These are phyloP conservation scores for Fagus crenata DNA, from an alignment of 306 rosid species.

Conservation along the genomic window DNA sequence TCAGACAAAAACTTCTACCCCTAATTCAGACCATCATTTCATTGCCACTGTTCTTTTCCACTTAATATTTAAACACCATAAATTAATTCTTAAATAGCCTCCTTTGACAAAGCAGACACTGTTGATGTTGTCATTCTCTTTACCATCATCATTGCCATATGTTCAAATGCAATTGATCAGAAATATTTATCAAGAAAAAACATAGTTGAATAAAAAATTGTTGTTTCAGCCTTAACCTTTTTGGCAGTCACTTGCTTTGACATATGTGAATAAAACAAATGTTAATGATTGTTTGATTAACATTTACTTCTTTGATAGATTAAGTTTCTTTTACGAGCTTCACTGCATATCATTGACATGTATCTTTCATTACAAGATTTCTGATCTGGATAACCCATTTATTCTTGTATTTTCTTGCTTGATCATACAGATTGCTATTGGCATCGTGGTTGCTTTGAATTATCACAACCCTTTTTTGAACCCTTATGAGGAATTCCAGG, in stretches of 20 bases:
- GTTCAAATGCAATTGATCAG: neutral
- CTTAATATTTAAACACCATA: neutral
- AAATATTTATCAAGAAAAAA: too few species aligned
- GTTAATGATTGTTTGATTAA: neutral
- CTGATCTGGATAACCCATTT: conserved; percentile 5
- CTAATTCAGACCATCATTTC: neutral
- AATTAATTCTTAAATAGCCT: neutral
- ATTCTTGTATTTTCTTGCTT: conserved; percentile 11
- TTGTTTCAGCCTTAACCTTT: neutral
- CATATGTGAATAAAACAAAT: neutral
- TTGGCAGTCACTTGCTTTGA: neutral
- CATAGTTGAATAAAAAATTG: neutral
- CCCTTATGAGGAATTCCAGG: conserved; percentile 98
- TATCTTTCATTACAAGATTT: conserved; percentile 25
- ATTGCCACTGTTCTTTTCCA: neutral
- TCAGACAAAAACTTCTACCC: neutral
- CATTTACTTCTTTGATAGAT: conserved; percentile 18
- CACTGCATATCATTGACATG: conserved; percentile 2
- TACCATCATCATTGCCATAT: neutral
- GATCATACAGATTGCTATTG: conserved; percentile 69
- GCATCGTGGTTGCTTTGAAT: conserved; percentile 88
- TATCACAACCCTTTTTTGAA: conserved; percentile 78
- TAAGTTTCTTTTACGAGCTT: neutral
- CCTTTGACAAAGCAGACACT: neutral
- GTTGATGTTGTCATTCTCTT: neutral